phyloP scores from a whole-genome alignment of 305 asterid genomes.

The Rubia balearica region DNA sequence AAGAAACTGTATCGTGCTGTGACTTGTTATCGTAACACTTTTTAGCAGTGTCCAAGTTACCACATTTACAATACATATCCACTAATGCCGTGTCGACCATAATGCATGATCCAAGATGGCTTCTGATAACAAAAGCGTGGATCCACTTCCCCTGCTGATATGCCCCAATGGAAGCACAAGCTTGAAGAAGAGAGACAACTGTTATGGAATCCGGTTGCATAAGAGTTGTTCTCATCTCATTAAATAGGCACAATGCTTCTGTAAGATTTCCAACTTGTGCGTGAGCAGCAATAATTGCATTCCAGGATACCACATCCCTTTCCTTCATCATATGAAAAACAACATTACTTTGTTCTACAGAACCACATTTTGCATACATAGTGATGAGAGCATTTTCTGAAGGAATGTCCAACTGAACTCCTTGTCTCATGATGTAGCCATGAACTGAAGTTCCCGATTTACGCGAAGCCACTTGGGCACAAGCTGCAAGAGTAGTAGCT shows the following conservation, averaged over 20 bases:
- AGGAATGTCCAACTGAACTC: slow-evolving; percentile 42
- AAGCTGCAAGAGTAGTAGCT: slow-evolving; percentile 70
- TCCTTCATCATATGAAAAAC: slow-evolving; percentile 51
- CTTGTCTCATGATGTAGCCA: slow-evolving; percentile 48
- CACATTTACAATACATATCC: slow-evolving; percentile 89
- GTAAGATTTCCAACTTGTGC: slow-evolving; percentile 53
- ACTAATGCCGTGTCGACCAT: slow-evolving; percentile 64
- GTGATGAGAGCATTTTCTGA: slow-evolving; percentile 62
- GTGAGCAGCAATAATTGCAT: slow-evolving; percentile 63
- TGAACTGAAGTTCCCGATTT: slow-evolving; percentile 57
- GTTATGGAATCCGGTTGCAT: slow-evolving; percentile 67
- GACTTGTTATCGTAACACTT: slow-evolving; percentile 58
- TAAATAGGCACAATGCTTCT: slow-evolving; percentile 44
- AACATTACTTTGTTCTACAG: slow-evolving; percentile 39
- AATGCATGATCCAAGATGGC: slow-evolving; percentile 48
- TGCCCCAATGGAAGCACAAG: slow-evolving; percentile 74
- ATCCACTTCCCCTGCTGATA: slow-evolving; percentile 76
- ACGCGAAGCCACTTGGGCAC: slow-evolving; percentile 54
- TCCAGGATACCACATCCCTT: slow-evolving; percentile 78
- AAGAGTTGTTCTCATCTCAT: slow-evolving; percentile 50
- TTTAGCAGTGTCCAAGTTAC: slow-evolving; percentile 54
- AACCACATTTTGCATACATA: slow-evolving; percentile 70
- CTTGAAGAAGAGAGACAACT: slow-evolving; percentile 66
- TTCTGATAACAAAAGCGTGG: slow-evolving; percentile 58
- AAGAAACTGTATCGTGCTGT: slow-evolving; percentile 52